Evolutionary conservation across 2,329 filamentous ascomycete genomes (phyloP).

Genomic region (Pseudocercospora eumusae): DNA sequence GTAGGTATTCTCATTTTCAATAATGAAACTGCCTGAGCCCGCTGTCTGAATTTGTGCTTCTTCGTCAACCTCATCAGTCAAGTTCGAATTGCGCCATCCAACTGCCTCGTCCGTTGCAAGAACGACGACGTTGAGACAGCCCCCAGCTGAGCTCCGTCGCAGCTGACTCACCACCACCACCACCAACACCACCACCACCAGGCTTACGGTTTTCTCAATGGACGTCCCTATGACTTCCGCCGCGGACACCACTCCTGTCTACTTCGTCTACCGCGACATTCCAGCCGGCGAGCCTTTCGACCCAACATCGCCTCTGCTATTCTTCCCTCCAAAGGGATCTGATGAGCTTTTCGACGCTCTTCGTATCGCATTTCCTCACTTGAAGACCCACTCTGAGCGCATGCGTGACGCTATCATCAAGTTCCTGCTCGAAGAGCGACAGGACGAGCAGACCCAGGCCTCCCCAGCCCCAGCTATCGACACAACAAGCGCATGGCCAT

Average conservation of each 20-base stretch:
- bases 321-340: conserved; percentile 44
- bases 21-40: conserved; percentile 16
- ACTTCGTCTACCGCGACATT: conserved; percentile 41
- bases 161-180: conserved; percentile 15
- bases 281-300: conserved; percentile 36
- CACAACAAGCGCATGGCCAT: conserved; percentile 34
- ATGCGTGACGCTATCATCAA: conserved; percentile 44
- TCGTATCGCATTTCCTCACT: conserved; percentile 38
- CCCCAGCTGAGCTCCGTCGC: conserved; percentile 18
- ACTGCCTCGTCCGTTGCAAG: background rate
- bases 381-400: conserved; percentile 43
- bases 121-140: conserved; percentile 23
- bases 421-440: conserved; percentile 42
- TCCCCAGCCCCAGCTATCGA: conserved; percentile 29
- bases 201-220: conserved; percentile 20
- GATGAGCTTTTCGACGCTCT: conserved; percentile 45
- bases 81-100: background rate
- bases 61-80: conserved; percentile 7
- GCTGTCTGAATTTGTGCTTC: background rate
- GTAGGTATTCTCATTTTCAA: conserved; percentile 15
- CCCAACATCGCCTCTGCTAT: conserved; percentile 38
- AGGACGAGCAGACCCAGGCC: conserved; percentile 33
- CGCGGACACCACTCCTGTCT: conserved; percentile 29
- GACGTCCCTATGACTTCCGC: conserved; percentile 22
- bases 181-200: conserved; percentile 8